Percentiles rank a stretch among this genome's conserved stretches.
Conservation (phyloP, 179 eudicot species). For the Beta lomatogona region DNA sequence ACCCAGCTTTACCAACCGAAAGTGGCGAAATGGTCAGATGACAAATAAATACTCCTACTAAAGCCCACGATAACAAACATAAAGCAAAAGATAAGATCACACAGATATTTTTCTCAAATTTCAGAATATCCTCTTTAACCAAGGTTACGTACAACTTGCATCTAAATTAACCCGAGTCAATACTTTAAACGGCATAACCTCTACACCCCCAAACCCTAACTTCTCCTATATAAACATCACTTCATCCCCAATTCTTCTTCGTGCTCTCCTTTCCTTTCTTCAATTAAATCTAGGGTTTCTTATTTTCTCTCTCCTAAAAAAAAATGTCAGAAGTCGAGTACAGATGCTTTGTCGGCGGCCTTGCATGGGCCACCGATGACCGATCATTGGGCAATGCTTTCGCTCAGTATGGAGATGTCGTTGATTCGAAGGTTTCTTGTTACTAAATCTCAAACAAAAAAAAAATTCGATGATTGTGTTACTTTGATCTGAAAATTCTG, state of each 20-base stretch:
- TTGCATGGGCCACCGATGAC: constrained; percentile 94
- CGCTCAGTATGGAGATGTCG: constrained; percentile 64
- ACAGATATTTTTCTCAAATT: neutral
- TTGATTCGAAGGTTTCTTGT: constrained; percentile 80
- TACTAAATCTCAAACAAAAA: constrained; percentile 3
- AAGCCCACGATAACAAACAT: neutral
- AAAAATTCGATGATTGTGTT: constrained; percentile 8
- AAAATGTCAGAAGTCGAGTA: constrained; percentile 58
- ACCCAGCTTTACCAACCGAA: too few relatives aligned
- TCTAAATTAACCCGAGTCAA: neutral
- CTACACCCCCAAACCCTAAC: neutral
- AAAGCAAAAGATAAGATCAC: constrained; percentile 11
- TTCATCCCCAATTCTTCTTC: neutral
- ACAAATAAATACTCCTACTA: neutral
- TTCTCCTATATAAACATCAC: neutral
- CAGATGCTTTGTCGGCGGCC: constrained; percentile 96
- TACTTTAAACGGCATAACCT: neutral
- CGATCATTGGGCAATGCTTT: constrained; percentile 60
- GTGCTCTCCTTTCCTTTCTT: neutral
- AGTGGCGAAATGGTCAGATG: neutral
- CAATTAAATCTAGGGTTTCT: neutral
- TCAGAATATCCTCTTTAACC: constrained; percentile 2
- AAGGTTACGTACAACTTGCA: neutral
- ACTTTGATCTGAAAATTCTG: constrained; percentile 15
- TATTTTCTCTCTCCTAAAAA: neutral